Evolutionary conservation across 192 early-diverging fungal genomes (phyloP).

Genomic region (Coemansia sp.): DNA sequence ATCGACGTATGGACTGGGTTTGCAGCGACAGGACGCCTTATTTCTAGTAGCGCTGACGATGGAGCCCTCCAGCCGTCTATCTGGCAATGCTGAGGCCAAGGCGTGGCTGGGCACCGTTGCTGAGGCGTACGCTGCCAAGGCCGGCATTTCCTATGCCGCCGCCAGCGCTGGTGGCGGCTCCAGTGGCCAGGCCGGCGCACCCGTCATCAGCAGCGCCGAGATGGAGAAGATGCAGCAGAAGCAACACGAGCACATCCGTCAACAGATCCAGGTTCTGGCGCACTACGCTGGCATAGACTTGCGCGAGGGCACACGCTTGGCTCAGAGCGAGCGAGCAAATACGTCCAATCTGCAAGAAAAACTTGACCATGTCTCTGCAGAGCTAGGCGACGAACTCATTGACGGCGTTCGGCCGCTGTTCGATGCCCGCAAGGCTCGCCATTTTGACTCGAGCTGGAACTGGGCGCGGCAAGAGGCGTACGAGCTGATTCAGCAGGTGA

Average conservation of each 20-base stretch:
- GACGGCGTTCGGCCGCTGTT: slow-evolving; percentile 80
- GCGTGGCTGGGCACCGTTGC: slow-evolving; percentile 74
- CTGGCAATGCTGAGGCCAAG: slow-evolving; percentile 72
- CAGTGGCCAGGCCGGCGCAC: slow-evolving; percentile 19
- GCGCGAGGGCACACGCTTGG: slow-evolving; percentile 63
- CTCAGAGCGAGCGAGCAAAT: slow-evolving; percentile 60
- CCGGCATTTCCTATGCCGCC: slow-evolving; percentile 60
- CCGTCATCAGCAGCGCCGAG: slow-evolving; percentile 85
- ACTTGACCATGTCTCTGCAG: slow-evolving; percentile 71
- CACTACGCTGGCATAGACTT: slow-evolving; percentile 75
- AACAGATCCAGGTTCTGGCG: slow-evolving; percentile 80
- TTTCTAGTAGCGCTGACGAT: slow-evolving; percentile 72
- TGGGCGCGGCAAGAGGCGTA: slow-evolving; percentile 66
- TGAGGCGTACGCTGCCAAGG: slow-evolving; percentile 69
- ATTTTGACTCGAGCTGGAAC: slow-evolving; percentile 93
- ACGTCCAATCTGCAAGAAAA: slow-evolving; percentile 64
- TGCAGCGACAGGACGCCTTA: slow-evolving; percentile 70
- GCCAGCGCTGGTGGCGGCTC: slow-evolving; percentile 58
- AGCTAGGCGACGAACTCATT: slow-evolving; percentile 73
- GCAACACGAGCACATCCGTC: slow-evolving; percentile 66
- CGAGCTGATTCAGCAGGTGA: slow-evolving; percentile 68
- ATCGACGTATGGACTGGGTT: slow-evolving; percentile 69
- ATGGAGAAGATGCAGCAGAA: slow-evolving; percentile 74
- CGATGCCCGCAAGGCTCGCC: slow-evolving; percentile 74
- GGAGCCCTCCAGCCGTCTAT: slow-evolving; percentile 80